phyloP scores from a whole-genome alignment of 257 asterid species.

The Nicotiana otophora region DNA sequence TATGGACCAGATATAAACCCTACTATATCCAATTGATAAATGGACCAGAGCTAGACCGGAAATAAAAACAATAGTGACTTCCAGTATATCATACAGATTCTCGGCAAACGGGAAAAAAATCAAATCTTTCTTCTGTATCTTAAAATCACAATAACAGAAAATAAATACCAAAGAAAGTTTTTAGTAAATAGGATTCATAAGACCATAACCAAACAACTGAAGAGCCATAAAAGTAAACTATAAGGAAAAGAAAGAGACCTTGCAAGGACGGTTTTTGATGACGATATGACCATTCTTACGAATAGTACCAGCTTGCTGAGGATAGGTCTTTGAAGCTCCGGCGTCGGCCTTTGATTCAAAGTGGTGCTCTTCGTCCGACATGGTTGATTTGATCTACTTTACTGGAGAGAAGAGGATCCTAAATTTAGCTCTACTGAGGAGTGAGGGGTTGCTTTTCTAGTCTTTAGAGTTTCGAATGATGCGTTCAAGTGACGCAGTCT shows the following conservation, averaged over 20 bases:
- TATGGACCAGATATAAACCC: background rate
- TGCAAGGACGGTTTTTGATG: conserved; percentile 42
- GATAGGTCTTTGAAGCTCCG: conserved; percentile 39
- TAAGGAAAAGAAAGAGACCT: conserved; percentile 14
- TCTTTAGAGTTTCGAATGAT: background rate
- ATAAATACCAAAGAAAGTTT: background rate
- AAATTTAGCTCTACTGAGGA: background rate
- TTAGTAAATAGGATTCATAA: no score
- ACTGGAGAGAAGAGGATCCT: background rate
- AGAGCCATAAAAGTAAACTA: background rate
- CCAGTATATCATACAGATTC: background rate
- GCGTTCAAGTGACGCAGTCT: conserved; percentile 3
- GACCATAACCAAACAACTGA: background rate
- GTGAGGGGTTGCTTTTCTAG: background rate
- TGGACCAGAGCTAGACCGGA: background rate
- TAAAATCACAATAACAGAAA: background rate
- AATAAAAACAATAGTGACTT: background rate
- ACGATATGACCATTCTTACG: conserved; percentile 39
- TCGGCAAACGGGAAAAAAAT: background rate
- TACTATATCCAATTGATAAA: background rate
- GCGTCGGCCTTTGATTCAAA: conserved; percentile 46
- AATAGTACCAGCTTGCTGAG: conserved; percentile 47
- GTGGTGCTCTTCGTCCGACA: conserved; percentile 51
- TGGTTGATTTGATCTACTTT: background rate
- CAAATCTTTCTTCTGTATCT: background rate